Base-by-base conservation (phyloP, 2,329 filamentous ascomycete species). In the Tolypocladium paradoxum region DNA sequence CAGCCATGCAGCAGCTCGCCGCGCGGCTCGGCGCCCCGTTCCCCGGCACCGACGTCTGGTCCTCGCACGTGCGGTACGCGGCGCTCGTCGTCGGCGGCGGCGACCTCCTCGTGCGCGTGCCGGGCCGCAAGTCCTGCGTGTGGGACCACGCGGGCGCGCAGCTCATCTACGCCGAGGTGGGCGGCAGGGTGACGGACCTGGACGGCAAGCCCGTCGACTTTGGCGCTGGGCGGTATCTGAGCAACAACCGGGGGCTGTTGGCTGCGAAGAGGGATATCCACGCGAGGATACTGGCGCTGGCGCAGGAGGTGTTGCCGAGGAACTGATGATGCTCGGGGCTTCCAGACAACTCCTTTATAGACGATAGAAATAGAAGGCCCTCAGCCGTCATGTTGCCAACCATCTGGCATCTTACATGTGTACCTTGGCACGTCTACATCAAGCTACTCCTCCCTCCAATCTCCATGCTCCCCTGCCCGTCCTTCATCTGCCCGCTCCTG, bases 401-500 rank as follows among this genome's bases (percentile, higher is more conserved):
- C 40, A n/a, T 47, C 18, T 24, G n/a, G 4, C 3, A 33, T 47
- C 27, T 27, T 36, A 27, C 20, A 49, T 36, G 4, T 18, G 14
- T 14, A 24, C 61, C 20, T 43, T 59, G 34, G 46, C 33, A 11
- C n/a, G 5, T 36, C 50, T 71, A 96, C 93, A 97, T 97, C 70
- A 99, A 75, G 71, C 90, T 97, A 62, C 87, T 92, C 65, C 93
- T 77, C 16, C 91, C 93, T 8, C 93, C 93, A 71, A 99, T 83
- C 70, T 97, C 93, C 68, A 85, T 95, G 53, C 87, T 88, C 0
- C 88, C 90, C 70, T 97, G 89, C 2, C 93, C 93, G 69, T 87
- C 92, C 55, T 85, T 89, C 89, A 99, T 90, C 74, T 97, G 91
- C 8, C 93, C 93, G 68, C 91, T 96, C 60, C 93, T 79, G 0